Conservation (phyloP, 73 alveolate genomes). For the Uronychia binucleata region DNA sequence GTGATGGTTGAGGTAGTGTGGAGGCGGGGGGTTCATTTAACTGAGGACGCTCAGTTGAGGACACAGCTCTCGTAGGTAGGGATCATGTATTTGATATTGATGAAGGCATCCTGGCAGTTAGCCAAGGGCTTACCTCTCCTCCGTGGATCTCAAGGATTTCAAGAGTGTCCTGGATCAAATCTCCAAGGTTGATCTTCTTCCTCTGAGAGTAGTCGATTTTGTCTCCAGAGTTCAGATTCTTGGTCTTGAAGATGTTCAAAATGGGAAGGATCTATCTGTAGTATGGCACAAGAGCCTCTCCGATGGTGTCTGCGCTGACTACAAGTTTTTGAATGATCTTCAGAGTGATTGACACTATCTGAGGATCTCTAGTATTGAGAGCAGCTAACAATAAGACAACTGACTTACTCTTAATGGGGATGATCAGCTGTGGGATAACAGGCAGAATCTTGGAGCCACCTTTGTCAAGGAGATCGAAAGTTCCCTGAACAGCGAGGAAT, state of each 20-base stretch:
- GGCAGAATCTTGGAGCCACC: conserved; percentile 98
- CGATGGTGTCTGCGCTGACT: conserved; percentile 97
- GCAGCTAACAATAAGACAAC: conserved; percentile 73
- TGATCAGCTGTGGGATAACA: conserved; percentile 98
- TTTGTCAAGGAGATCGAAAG: conserved; percentile 93
- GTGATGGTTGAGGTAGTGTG: too few relatives aligned
- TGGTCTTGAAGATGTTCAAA: conserved; percentile 94
- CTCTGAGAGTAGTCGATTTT: conserved; percentile 95
- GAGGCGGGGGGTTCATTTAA: too few relatives aligned
- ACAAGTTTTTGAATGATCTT: conserved; percentile 97
- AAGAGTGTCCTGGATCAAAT: conserved; percentile 97
- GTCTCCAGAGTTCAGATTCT: conserved; percentile 95
- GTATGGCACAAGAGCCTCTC: conserved; percentile 99
- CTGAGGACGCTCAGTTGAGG: conserved; percentile 5
- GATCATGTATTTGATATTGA: conserved; percentile 98
- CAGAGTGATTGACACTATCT: conserved; percentile 94
- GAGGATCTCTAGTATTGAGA: conserved; percentile 98
- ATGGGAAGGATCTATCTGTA: conserved; percentile 99
- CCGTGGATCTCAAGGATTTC: conserved; percentile 98
- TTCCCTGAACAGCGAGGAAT: conserved; percentile 98
- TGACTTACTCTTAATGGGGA: conserved; percentile 91
- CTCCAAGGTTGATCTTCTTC: conserved; percentile 92
- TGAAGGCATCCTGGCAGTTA: conserved; percentile 99
- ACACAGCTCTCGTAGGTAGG: conserved; percentile 99
- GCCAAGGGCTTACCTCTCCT: too few relatives aligned